Evolutionary conservation across 1,284 basidiomycete species (phyloP), one percentile per base, ranked within the genome.

Genomic region (Melampsora americana): DNA sequence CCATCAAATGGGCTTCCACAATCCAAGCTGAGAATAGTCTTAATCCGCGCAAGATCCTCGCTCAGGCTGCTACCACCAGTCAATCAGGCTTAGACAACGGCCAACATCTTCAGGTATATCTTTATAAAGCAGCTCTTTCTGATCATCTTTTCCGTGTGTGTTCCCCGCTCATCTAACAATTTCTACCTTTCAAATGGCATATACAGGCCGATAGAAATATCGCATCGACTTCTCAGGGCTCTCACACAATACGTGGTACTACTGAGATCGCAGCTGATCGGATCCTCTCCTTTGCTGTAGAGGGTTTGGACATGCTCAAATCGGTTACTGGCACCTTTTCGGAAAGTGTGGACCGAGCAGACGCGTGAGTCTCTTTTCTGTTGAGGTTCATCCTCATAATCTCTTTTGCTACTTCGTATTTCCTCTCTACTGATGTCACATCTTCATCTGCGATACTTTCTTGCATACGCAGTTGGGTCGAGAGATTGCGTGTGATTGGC

Each of bases 261-360:
- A 86, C 87, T 0, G 86, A 80, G 62, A 77, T 88, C 32, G 90
- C 92, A 18, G 92, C 93, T 12, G 90, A 92, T 81, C 85, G 90
- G 66, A 89, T 95, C 48, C 81, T 95, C 79, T 89, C 89, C 12
- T 87, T 95, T 12, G 92, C 93, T 23, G 92, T 90, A 30, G 93
- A 95, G 84, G 92, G 91, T 81, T 83, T 95, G 82, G 92, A 95
- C 81, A 94, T 95, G 90, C 88, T 95, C 85, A 86, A 90, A 50
- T 89, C 90, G 48, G 91, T 95, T 28, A 92, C 92, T 11, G 87
- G 88, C 1, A 91, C 95, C 26, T 91, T 95, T 80, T 90, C 89
- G 80, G 93, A 95, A 78, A 92, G 89, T 78, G 85, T 95, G 81
- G 92, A 94, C 80, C 86, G 90, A 69, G 93, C 93, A 42, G 93